These are phyloP conservation scores for Usnea hakonensis DNA, from an alignment of 495 filamentous ascomycete species.

Conservation along the genomic window DNA sequence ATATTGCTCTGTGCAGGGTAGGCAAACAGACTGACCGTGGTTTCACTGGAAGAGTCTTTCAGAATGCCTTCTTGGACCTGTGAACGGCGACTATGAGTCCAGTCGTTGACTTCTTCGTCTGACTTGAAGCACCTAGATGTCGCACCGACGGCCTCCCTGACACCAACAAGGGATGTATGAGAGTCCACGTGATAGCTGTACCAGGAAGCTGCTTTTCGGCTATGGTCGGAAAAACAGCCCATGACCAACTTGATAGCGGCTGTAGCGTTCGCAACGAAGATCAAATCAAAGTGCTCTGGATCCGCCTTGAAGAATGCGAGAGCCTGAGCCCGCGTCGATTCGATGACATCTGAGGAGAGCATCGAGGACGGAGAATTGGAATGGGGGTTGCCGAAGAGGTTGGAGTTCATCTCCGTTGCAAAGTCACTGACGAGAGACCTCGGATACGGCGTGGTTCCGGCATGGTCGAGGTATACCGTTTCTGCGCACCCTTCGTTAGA, in stretches of 20 bases:
- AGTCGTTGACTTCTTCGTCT: constrained; percentile 58
- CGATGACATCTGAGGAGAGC: constrained; percentile 52
- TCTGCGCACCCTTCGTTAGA: constrained; percentile 19
- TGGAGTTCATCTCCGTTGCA: constrained; percentile 45
- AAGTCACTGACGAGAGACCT: constrained; percentile 54
- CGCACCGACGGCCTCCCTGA: constrained; percentile 51
- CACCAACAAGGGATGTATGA: constrained; percentile 67
- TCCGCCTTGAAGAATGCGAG: constrained; percentile 56
- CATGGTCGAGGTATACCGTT: constrained; percentile 63
- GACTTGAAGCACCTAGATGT: constrained; percentile 53
- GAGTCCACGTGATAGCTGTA: constrained; percentile 69
- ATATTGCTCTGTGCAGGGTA: constrained; percentile 78
- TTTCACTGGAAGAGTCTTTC: constrained; percentile 20
- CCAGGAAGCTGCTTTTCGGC: constrained; percentile 38
- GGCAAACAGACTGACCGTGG: constrained; percentile 52
- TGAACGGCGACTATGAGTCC: constrained; percentile 50
- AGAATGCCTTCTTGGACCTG: too few species aligned
- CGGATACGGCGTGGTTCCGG: constrained; percentile 65
- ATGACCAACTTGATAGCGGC: constrained; percentile 59
- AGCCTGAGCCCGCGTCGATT: constrained; percentile 48
- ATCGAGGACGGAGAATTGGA: constrained; percentile 59
- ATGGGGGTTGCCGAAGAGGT: constrained; percentile 70
- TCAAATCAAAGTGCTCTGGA: constrained; percentile 56
- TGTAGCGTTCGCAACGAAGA: constrained; percentile 64
- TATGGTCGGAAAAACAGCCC: constrained; percentile 54